Percentiles rank a stretch among this genome's conserved stretches.
phyloP scores from a whole-genome alignment of 1,139 yeast species.

The Lodderomyces parapsilosis region DNA sequence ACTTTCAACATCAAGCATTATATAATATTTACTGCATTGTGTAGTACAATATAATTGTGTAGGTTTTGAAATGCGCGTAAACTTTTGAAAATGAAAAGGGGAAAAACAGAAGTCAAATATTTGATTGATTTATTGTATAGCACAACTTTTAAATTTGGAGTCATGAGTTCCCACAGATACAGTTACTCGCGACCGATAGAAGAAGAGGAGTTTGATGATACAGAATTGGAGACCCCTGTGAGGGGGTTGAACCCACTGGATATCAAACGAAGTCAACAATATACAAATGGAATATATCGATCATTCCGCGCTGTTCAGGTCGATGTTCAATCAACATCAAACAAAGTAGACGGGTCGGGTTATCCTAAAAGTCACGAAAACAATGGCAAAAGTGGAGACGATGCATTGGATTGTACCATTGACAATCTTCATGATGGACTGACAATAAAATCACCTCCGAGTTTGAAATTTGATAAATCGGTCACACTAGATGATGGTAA shows the following conservation, averaged over 20 bases:
- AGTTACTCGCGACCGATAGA: constrained; percentile 1
- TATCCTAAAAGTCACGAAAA: not conserved
- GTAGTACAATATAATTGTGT: no score
- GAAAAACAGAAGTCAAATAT: no score
- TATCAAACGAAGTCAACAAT: not conserved
- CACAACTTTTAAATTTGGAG: not conserved
- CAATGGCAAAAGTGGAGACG: not conserved
- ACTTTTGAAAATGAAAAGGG: no score
- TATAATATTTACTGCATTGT: no score
- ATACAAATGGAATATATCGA: not conserved
- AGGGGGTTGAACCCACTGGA: constrained; percentile 4
- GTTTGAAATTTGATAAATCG: constrained; percentile 4
- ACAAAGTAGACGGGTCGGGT: not conserved
- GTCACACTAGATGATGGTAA: not conserved
- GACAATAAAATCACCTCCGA: constrained; percentile 4
- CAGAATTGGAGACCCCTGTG: constrained; percentile 22
- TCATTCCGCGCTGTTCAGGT: not conserved
- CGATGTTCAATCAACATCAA: not conserved
- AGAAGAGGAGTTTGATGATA: constrained; percentile 30
- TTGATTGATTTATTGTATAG: no score
- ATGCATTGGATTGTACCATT: not conserved
- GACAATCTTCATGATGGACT: not conserved
- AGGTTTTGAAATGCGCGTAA: no score
- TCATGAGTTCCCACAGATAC: not conserved
- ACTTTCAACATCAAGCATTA: no score